Percentiles rank a stretch among this genome's conserved stretches.
These are phyloP conservation scores for Yamadazyma sp. DNA, from an alignment of 1,139 yeast genomes.

Conservation along the genomic window DNA sequence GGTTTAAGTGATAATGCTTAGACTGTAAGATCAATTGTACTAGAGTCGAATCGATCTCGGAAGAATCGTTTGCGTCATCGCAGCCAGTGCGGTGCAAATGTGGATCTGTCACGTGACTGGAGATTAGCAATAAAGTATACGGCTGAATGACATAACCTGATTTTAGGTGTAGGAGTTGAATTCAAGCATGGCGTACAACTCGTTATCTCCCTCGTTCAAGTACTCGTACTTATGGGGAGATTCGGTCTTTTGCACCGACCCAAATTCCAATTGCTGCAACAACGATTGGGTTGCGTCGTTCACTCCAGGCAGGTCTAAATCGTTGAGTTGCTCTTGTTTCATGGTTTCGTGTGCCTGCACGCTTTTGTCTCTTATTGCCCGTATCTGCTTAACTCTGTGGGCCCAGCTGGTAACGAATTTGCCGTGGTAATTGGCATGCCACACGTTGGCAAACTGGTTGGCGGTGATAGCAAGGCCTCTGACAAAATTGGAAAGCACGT, in stretches of 20 bases:
- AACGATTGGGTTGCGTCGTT: conserved; percentile 29
- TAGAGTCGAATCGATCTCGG: neutral
- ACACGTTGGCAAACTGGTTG: conserved; percentile 70
- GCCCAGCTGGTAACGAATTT: conserved; percentile 65
- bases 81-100: neutral
- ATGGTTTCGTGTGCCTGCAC: conserved; percentile 26
- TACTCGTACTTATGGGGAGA: conserved; percentile 14
- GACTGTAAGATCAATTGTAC: too few relatives aligned
- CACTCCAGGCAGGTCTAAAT: conserved; percentile 13
- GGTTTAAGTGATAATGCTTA: too few relatives aligned
- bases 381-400: conserved; percentile 60
- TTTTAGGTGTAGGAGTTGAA: conserved; percentile 45
- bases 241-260: conserved; percentile 11
- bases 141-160: too few relatives aligned
- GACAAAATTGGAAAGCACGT: conserved; percentile 60
- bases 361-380: conserved; percentile 46
- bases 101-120: neutral
- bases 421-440: conserved; percentile 53
- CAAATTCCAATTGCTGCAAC: conserved; percentile 28
- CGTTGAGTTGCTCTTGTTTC: conserved; percentile 16
- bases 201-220: conserved; percentile 13
- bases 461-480: conserved; percentile 68
- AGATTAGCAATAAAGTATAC: neutral
- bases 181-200: conserved; percentile 39
- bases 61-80: neutral